Evolutionary conservation across 2,329 filamentous ascomycete genomes (phyloP).

Genomic region (Cytospora piceicola): DNA sequence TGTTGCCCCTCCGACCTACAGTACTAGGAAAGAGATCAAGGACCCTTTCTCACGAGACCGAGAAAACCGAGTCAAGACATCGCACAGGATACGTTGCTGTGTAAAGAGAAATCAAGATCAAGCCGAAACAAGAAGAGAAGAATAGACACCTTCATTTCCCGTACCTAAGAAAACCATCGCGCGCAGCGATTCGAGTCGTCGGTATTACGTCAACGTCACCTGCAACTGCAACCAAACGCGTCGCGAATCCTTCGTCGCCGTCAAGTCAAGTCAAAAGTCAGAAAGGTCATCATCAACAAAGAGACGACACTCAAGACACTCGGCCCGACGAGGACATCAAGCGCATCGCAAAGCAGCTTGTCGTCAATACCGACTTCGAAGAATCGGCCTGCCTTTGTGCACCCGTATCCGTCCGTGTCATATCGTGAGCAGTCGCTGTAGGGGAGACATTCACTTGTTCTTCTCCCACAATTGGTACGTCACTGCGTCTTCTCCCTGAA

Average conservation of each 20-base stretch:
- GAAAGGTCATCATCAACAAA: neutral
- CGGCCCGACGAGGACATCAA: constrained; percentile 31
- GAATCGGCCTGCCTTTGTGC: constrained; percentile 28
- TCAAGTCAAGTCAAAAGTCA: constrained; percentile 27
- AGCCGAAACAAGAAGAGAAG: constrained; percentile 35
- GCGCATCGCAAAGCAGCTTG: constrained; percentile 29
- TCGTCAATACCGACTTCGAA: constrained; percentile 38
- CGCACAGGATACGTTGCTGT: constrained; percentile 42
- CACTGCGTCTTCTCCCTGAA: constrained; percentile 44
- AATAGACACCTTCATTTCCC: constrained; percentile 33
- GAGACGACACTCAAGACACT: constrained; percentile 8
- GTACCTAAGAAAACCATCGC: constrained; percentile 28
- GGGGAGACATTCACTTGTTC: constrained; percentile 99
- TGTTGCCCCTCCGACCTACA: constrained; percentile 24
- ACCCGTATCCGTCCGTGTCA: constrained; percentile 23
- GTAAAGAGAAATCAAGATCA: constrained; percentile 37
- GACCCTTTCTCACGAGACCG: constrained; percentile 30
- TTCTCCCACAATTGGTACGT: constrained; percentile 78
- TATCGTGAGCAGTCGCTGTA: constrained; percentile 47
- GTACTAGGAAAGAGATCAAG: constrained; percentile 10
- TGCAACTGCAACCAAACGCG: constrained; percentile 18
- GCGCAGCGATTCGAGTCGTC: constrained; percentile 31
- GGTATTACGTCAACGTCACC: constrained; percentile 30
- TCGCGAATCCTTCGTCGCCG: constrained; percentile 31
- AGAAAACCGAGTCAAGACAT: constrained; percentile 31